Conservation (phyloP, 192 early-diverging fungal species). For the Phycomyces blakesleeanus region DNA sequence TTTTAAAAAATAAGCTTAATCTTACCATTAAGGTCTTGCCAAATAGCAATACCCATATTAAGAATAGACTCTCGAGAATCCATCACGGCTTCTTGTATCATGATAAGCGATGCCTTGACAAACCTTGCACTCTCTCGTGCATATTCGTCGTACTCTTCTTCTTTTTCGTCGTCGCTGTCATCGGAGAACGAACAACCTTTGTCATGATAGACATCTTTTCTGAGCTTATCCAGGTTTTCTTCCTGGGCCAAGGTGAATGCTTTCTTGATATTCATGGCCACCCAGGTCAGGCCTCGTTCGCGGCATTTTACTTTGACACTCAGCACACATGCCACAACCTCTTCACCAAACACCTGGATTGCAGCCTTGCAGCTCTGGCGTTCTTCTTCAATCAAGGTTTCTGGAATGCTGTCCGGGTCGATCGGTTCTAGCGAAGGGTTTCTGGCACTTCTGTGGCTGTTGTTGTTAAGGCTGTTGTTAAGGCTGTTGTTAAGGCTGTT, state of each 20-base stretch:
- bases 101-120: conserved; percentile 13
- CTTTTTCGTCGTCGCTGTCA: not conserved
- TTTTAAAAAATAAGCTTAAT: not conserved
- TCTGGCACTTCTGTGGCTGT: not conserved
- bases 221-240: not conserved
- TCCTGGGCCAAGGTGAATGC: conserved; percentile 5
- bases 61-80: conserved; percentile 27
- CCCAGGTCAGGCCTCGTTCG: conserved; percentile 13
- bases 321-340: conserved; percentile 19
- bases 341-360: conserved; percentile 20
- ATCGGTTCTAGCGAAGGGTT: not conserved
- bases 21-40: conserved; percentile 21
- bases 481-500: no score
- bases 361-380: conserved; percentile 10
- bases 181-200: not conserved
- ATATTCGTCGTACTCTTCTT: conserved; percentile 1
- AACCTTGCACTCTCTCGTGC: not conserved
- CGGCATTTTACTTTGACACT: conserved; percentile 27
- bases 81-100: conserved; percentile 26
- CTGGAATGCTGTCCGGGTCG: conserved; percentile 17
- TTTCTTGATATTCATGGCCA: conserved; percentile 6
- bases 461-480: no score
- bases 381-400: conserved; percentile 25
- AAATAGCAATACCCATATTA: conserved; percentile 12
- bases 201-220: not conserved